These are phyloP conservation scores for Epichloe coenophiala DNA, from an alignment of 2,329 filamentous ascomycete species.

Conservation along the genomic window DNA sequence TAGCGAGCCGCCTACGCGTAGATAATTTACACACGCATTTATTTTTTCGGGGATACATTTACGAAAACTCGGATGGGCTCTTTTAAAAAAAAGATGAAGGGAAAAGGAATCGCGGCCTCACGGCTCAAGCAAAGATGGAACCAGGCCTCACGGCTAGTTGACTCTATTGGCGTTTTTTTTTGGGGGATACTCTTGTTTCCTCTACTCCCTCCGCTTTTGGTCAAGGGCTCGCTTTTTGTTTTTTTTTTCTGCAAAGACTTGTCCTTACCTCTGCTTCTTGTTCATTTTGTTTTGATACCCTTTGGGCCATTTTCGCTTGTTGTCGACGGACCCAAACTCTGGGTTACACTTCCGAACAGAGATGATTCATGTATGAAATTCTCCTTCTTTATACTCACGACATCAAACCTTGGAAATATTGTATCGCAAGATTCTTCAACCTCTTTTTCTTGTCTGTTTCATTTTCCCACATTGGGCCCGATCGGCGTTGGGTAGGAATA, in stretches of 20 bases:
- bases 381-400: background rate
- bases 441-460: background rate
- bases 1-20: too few species aligned
- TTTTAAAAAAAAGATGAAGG: slow-evolving; percentile 5
- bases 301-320: background rate
- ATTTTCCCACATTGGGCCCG: background rate
- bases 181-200: background rate
- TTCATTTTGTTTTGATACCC: background rate
- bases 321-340: background rate
- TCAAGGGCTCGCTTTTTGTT: background rate
- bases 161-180: slow-evolving; percentile 4
- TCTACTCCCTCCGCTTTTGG: background rate
- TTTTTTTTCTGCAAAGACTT: background rate
- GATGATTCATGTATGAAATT: background rate
- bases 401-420: background rate
- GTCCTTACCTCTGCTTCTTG: background rate
- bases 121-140: slow-evolving; percentile 15
- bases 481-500: background rate
- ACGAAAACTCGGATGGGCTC: background rate
- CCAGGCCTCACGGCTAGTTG: slow-evolving; percentile 16
- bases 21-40: background rate
- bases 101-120: slow-evolving; percentile 12
- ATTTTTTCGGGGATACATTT: background rate
- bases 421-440: background rate
- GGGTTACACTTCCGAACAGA: background rate